A percentile compares a stretch with the other conserved stretches of the same genome.
Evolutionary conservation across 768 basidiomycete species (phyloP).

Genomic region (Kwoniella newhampshirensis): DNA sequence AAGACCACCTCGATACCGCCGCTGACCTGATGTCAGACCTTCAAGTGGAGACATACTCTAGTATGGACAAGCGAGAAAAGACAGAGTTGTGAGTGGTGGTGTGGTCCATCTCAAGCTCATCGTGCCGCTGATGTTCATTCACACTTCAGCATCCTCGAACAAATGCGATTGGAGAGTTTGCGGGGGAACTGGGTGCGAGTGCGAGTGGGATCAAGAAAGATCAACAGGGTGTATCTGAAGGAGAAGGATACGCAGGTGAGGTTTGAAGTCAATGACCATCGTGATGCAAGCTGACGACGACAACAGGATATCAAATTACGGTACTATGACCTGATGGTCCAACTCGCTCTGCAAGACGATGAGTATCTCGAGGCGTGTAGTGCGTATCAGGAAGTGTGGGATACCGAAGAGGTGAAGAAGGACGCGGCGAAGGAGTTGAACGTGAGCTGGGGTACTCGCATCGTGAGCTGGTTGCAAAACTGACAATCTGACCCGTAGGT

Average conservation of each 20-base stretch:
- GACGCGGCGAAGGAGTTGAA: slow-evolving; percentile 59
- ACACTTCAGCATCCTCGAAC: slow-evolving; percentile 69
- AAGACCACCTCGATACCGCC: slow-evolving; percentile 74
- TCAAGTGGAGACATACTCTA: slow-evolving; percentile 98
- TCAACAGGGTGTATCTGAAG: slow-evolving; percentile 89
- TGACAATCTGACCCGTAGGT: slow-evolving; percentile 60
- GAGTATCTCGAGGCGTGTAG: slow-evolving; percentile 91
- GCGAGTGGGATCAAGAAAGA: slow-evolving; percentile 84
- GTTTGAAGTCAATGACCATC: slow-evolving; percentile 12
- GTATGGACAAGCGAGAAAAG: slow-evolving; percentile 97
- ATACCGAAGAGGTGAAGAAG: slow-evolving; percentile 88
- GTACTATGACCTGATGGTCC: slow-evolving; percentile 95
- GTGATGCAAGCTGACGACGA: background rate
- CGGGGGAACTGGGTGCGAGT: slow-evolving; percentile 83
- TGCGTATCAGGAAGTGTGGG: slow-evolving; percentile 95
- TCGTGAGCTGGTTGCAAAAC: background rate
- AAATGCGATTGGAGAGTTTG: slow-evolving; percentile 73
- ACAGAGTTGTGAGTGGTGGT: slow-evolving; percentile 68
- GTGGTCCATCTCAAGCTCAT: background rate
- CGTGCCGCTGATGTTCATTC: background rate
- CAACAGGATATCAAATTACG: slow-evolving; percentile 90
- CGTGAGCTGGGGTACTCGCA: slow-evolving; percentile 34
- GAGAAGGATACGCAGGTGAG: slow-evolving; percentile 82
- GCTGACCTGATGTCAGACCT: slow-evolving; percentile 90
- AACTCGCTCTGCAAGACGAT: slow-evolving; percentile 79